phyloP scores from a whole-genome alignment of 176 grass and related monocot species.

The Oropetium thomaeum region DNA sequence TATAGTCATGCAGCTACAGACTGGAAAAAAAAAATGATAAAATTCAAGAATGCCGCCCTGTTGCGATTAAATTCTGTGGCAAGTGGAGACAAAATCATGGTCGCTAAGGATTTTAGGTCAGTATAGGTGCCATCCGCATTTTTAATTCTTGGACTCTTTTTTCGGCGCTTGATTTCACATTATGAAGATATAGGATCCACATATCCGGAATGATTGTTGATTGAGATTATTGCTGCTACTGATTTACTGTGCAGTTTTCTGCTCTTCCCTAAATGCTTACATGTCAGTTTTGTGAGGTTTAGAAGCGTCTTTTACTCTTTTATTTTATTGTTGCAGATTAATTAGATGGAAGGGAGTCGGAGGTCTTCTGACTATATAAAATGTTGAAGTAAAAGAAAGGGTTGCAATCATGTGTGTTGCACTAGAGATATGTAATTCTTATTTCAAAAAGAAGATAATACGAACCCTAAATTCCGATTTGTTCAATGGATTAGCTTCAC shows the following conservation, averaged over 20 bases:
- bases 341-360: background rate
- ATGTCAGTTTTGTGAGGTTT: no score
- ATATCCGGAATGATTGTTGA: background rate
- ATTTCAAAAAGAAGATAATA: background rate
- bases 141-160: background rate
- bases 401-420: no score
- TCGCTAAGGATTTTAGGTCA: background rate
- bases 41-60: background rate
- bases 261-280: no score
- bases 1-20: background rate
- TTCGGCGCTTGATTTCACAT: background rate
- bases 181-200: background rate
- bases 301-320: no score
- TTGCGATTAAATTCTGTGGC: background rate
- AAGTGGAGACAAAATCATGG: background rate
- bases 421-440: background rate
- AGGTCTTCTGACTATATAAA: no score
- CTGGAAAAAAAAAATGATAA: background rate
- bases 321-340: no score
- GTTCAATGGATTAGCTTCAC: background rate
- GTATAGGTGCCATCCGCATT: background rate
- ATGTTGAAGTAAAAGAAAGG: no score
- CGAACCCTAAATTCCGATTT: background rate
- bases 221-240: background rate
- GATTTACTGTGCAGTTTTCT: no score